Base-by-base conservation (phyloP, 2,329 filamentous ascomycete genomes). In the Neopestalotiopsis rosae region DNA sequence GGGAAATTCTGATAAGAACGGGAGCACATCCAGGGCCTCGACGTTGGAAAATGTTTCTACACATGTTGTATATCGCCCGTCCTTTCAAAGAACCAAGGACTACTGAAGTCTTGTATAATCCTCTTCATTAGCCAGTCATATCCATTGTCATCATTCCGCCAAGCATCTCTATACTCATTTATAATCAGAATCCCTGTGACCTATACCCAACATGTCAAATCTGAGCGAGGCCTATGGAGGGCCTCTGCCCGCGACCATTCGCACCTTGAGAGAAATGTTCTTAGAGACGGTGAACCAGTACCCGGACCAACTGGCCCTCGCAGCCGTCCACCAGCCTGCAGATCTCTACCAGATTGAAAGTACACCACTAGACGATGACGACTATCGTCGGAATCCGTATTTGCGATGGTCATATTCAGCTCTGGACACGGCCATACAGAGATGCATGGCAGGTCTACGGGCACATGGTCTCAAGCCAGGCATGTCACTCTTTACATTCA, bases 401-500 rank as follows among this genome's bases (percentile, higher is more conserved):
- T 30, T 67, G 34, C 65, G 65, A 67, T 67, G 65, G 65, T 61
- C 30, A 6, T 67, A 42, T 17, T 13, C 7, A 12, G 52, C 20
- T 7, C 17, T 67, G 17, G 30, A 34, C 20, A 17, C 14, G 13
- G 65, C 52, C 30, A 32, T 67, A 28, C 30, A 10, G 7, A 30
- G n/a, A 13, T 67, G 42, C 32, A 49, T 17, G 10, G 65, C 49
- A 10, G 65, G 65, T 13, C 32, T 67, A 7, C 20, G 20, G 14
- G 65, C 52, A 40, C 13, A 56, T 13, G 65, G 65, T 17, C 20
- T 67, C n/a, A 40, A 45, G 17, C 65, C 65, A 12, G 65, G 65
- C 13, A 61, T 61, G 65, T 32, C 65, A 5, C 9, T 67, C 14
- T 67, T 67, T 34, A 67, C 65, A 17, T 67, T 67, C 56, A 45